Evolutionary conservation across 1,284 basidiomycete genomes (phyloP).

Genomic region (Ganoderma sinense): DNA sequence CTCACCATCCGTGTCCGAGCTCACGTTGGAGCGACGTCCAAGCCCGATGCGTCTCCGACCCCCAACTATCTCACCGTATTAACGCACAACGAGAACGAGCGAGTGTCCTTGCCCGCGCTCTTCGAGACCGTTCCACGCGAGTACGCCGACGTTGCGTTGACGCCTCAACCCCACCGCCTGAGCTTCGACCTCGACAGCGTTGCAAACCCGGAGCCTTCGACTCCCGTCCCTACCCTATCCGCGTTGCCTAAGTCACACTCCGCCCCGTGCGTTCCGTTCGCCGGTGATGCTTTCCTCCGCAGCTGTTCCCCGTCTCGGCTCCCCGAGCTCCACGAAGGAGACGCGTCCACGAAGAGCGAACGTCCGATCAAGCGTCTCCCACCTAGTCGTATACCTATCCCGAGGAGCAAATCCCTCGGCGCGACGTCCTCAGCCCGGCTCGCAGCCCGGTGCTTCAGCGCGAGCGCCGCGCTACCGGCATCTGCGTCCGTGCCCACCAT

Average conservation of each 20-base stretch:
- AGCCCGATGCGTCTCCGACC: not conserved
- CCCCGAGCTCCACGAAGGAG: not conserved
- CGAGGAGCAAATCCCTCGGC: slow-evolving; percentile 18
- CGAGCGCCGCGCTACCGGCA: not conserved
- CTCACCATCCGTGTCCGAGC: not conserved
- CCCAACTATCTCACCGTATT: not conserved
- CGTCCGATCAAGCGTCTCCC: slow-evolving; percentile 13
- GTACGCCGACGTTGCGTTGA: not conserved
- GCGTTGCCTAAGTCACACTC: not conserved
- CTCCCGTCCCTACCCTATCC: not conserved
- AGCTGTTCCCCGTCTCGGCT: not conserved
- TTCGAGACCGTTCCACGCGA: slow-evolving; percentile 3
- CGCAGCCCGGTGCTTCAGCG: not conserved
- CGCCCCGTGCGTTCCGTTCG: not conserved
- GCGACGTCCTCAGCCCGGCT: not conserved
- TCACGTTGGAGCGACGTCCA: not conserved
- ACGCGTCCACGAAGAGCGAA: not conserved
- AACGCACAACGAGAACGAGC: slow-evolving; percentile 2
- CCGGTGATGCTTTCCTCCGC: not conserved
- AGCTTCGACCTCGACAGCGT: not conserved
- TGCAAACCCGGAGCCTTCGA: not conserved
- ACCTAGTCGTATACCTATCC: slow-evolving; percentile 17
- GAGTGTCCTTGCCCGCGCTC: slow-evolving; percentile 7
- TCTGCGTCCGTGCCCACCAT: not conserved
- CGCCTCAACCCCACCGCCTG: slow-evolving; percentile 5